Base-by-base conservation (phyloP, 805 yeast genomes). In the Kodamaea laetipori region DNA sequence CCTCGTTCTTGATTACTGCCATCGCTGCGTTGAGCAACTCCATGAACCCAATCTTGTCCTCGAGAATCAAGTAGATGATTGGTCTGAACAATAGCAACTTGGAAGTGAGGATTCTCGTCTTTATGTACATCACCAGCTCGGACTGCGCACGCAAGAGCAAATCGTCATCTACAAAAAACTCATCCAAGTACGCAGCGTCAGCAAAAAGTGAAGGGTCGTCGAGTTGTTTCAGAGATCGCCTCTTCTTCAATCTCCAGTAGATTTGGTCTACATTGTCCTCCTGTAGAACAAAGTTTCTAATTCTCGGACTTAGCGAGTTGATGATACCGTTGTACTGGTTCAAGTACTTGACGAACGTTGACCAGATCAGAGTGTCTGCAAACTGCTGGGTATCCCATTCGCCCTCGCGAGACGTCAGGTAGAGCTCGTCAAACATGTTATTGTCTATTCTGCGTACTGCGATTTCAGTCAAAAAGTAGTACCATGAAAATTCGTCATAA, bases 391-490 rank as follows among this genome's bases (percentile, higher is more conserved):
- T 52, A 31, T 61, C 66, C 66, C 71, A 67, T 4, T 45, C 28
- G 5, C 33, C 34, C 4, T 46, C 36, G 5, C 41, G 25, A 2
- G 36, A 30, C 6, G 47, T 37, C 16, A 49, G 54, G 25, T 45
- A 46, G 7, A 65, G 37, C 24, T 69, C 72, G 46, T 67, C 66
- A 44, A 50, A 64, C 55, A 69, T 51, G 19, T 48, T 54, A 50
- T 69, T 69, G 44, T 68, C 74, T 13, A 67, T 58, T 50, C 68
- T 67, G 21, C 73, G 50, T 13, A 66, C 64, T 0, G 74, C 74
- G 5, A 66, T 57, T 45, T 69, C 74, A 0, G 72, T 68, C 32
- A 68, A 50, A 44, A 61, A 69, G 37, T 48, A 68, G 49, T 65
- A 66, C 74, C 73, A 69, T 16, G 68, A 55, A 44, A 63, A 60